Evolutionary conservation across 495 filamentous ascomycete species (phyloP).

Genomic region (Aspergillus olivimuriae): DNA sequence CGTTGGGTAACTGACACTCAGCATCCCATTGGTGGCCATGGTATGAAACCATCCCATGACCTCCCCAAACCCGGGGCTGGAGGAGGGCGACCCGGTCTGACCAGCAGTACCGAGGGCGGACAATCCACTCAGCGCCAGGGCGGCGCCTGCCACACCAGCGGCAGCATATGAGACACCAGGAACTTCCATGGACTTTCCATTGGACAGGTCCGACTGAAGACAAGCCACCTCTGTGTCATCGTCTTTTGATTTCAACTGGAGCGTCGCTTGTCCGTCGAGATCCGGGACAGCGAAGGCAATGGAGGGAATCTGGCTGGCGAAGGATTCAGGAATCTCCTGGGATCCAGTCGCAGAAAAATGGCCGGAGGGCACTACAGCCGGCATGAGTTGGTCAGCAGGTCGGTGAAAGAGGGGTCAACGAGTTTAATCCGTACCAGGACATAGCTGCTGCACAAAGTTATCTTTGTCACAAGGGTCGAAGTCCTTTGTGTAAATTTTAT

Average conservation of each 20-base stretch:
- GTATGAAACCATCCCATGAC: constrained; percentile 88
- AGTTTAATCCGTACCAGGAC: constrained; percentile 59
- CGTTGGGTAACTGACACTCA: constrained; percentile 78
- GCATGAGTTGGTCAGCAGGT: constrained; percentile 1
- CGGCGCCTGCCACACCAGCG: constrained; percentile 79
- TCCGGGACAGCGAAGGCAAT: constrained; percentile 92
- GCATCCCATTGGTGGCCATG: constrained; percentile 92
- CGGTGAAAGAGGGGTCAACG: background rate
- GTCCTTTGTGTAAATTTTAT: constrained; percentile 65
- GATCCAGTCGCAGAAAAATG: constrained; percentile 64
- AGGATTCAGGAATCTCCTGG: constrained; percentile 61
- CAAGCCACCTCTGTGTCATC: constrained; percentile 65
- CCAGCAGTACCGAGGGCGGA: constrained; percentile 63
- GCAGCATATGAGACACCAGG: constrained; percentile 79
- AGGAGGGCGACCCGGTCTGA: constrained; percentile 55
- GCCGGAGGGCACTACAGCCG: constrained; percentile 55
- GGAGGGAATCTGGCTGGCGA: constrained; percentile 69
- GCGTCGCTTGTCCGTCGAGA: constrained; percentile 77
- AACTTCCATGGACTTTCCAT: constrained; percentile 74
- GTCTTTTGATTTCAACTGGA: constrained; percentile 62
- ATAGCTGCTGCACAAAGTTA: constrained; percentile 65
- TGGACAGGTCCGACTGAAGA: constrained; percentile 71
- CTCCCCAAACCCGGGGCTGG: constrained; percentile 80
- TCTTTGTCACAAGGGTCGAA: constrained; percentile 74
- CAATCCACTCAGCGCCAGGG: constrained; percentile 66